Evolutionary conservation across 1,139 yeast genomes (phyloP).

Genomic region (Suhomyces ambrosiae): DNA sequence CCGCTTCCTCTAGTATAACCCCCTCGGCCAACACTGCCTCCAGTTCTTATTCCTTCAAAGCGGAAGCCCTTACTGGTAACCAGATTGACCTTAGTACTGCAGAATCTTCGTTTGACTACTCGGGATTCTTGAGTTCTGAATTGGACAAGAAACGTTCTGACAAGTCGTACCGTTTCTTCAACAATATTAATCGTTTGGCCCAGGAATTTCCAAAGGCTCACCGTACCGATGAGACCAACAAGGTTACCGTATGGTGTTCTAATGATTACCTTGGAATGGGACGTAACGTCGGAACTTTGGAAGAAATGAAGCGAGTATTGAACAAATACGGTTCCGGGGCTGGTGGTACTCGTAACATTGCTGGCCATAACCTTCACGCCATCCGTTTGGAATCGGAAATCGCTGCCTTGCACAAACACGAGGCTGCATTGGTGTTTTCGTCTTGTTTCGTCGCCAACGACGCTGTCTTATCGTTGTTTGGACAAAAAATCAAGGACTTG

Average conservation of each 20-base stretch:
- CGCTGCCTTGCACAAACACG: conserved; percentile 92
- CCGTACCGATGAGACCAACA: conserved; percentile 68
- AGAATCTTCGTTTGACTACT: conserved; percentile 62
- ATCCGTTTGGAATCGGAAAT: conserved; percentile 80
- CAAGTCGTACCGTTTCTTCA: conserved; percentile 92
- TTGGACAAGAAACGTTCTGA: conserved; percentile 76
- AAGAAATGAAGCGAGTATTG: conserved; percentile 77
- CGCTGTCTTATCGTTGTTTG: conserved; percentile 89
- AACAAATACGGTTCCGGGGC: conserved; percentile 97
- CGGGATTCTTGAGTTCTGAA: conserved; percentile 62
- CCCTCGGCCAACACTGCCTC: conserved; percentile 21
- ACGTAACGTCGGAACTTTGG: conserved; percentile 67
- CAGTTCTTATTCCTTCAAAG: conserved; percentile 36
- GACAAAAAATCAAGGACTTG: conserved; percentile 85
- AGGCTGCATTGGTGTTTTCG: conserved; percentile 90
- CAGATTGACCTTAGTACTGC: conserved; percentile 36
- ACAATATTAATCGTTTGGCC: conserved; percentile 95
- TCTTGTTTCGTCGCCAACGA: conserved; percentile 98
- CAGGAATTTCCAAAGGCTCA: conserved; percentile 93
- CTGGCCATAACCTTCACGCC: conserved; percentile 93
- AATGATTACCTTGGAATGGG: conserved; percentile 98
- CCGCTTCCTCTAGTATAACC: conserved; percentile 32
- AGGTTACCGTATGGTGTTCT: conserved; percentile 98
- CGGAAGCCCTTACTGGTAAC: conserved; percentile 31
- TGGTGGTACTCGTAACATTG: conserved; percentile 98